Conservation (phyloP, 2,329 filamentous ascomycete species). For the Neofusicoccum cordaticola region DNA sequence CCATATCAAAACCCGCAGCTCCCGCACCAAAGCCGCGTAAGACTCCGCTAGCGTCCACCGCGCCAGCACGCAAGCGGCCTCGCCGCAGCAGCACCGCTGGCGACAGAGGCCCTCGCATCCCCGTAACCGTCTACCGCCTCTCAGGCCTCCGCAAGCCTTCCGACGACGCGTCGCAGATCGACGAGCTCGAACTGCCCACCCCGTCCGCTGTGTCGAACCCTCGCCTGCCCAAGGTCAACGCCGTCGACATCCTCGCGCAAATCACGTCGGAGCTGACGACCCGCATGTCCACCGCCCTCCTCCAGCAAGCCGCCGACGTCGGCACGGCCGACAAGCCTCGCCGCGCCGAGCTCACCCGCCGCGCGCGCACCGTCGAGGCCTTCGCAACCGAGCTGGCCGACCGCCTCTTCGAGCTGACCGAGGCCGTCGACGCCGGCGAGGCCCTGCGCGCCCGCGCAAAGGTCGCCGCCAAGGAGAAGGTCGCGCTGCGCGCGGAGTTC, state of each 20-base stretch:
- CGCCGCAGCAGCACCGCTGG: constrained; percentile 12
- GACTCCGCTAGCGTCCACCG: background rate
- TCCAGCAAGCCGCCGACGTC: constrained; percentile 36
- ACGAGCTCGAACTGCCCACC: constrained; percentile 32
- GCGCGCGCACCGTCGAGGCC: constrained; percentile 47
- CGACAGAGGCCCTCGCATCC: constrained; percentile 20
- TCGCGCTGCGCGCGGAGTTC: constrained; percentile 46
- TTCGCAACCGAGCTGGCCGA: constrained; percentile 50
- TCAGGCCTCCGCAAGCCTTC: constrained; percentile 19
- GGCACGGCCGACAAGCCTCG: constrained; percentile 36
- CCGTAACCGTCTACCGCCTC: constrained; percentile 31
- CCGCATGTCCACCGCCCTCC: constrained; percentile 43
- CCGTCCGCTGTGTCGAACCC: constrained; percentile 40
- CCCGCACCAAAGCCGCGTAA: constrained; percentile 22
- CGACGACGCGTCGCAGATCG: constrained; percentile 23
- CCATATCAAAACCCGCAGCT: constrained; percentile 14
- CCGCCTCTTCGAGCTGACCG: constrained; percentile 51
- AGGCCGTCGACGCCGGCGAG: constrained; percentile 51
- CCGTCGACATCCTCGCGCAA: constrained; percentile 52
- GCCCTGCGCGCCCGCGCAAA: constrained; percentile 46
- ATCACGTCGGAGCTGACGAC: constrained; percentile 51
- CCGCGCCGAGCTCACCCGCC: constrained; percentile 41
- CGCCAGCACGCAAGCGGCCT: constrained; percentile 29
- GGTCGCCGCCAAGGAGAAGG: constrained; percentile 44
- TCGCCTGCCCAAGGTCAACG: constrained; percentile 42